phyloP scores from a whole-genome alignment of 495 filamentous ascomycete species.

The Penicillium simplicissimum region DNA sequence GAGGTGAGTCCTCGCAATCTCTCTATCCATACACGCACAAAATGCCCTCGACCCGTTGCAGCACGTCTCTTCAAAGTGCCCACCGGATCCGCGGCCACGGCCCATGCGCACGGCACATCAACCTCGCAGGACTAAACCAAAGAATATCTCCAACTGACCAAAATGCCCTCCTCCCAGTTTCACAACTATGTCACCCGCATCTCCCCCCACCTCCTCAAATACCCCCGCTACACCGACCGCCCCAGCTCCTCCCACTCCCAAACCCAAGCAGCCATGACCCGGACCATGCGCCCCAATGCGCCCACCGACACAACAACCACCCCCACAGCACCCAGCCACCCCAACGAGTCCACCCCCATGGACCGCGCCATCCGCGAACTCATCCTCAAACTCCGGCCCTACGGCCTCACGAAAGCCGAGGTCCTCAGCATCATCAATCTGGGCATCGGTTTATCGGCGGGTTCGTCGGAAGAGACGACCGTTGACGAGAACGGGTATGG shows the following conservation, averaged over 20 bases:
- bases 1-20: slow-evolving; percentile 35
- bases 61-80: not conserved
- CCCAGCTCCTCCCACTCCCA: slow-evolving; percentile 30
- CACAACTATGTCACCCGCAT: slow-evolving; percentile 48
- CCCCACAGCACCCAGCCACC: slow-evolving; percentile 1
- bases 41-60: not conserved
- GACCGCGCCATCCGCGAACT: slow-evolving; percentile 43
- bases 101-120: not conserved
- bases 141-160: not conserved
- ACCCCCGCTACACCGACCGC: slow-evolving; percentile 33
- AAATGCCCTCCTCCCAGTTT: slow-evolving; percentile 30
- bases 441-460: slow-evolving; percentile 36
- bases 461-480: slow-evolving; percentile 5
- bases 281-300: slow-evolving; percentile 27
- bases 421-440: slow-evolving; percentile 66
- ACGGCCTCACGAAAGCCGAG: slow-evolving; percentile 61
- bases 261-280: slow-evolving; percentile 27
- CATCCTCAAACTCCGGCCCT: slow-evolving; percentile 44
- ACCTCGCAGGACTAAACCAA: not conserved
- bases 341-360: slow-evolving; percentile 33
- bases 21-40: not conserved
- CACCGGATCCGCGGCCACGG: not conserved
- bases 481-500: slow-evolving; percentile 24
- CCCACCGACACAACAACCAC: slow-evolving; percentile 20
- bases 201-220: slow-evolving; percentile 40